phyloP scores from a whole-genome alignment of 1,284 basidiomycete genomes.

The Sanghuangporus baumii region DNA sequence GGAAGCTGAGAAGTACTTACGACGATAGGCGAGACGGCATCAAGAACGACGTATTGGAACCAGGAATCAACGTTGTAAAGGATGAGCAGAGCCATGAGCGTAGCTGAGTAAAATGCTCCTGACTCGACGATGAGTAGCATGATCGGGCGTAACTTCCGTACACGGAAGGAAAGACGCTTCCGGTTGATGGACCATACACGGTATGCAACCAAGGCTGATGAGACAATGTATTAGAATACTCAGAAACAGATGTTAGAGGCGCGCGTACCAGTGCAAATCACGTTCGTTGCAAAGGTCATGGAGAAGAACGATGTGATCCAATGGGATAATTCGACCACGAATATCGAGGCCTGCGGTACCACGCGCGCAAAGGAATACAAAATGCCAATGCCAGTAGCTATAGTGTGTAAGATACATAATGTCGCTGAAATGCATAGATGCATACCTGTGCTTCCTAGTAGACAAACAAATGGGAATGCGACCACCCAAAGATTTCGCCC shows the following conservation, averaged over 20 bases:
- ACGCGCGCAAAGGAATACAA: conserved; percentile 1
- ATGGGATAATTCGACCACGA: conserved; percentile 1
- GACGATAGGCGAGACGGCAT: conserved; percentile 25
- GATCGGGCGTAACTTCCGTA: conserved; percentile 20
- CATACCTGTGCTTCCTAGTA: not conserved
- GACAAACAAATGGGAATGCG: not conserved
- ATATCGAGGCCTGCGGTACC: not conserved
- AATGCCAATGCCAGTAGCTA: conserved; percentile 5
- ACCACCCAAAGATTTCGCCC: not conserved
- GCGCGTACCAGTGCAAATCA: conserved; percentile 15
- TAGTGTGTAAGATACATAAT: not conserved
- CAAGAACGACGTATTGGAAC: conserved; percentile 34
- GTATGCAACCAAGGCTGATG: conserved; percentile 30
- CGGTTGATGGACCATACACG: conserved; percentile 31
- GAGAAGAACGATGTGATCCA: conserved; percentile 20
- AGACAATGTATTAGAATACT: not conserved
- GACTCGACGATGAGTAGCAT: conserved; percentile 35
- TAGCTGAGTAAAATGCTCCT: conserved; percentile 34
- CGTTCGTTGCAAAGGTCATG: conserved; percentile 18
- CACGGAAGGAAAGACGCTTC: conserved; percentile 7
- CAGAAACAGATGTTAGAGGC: not conserved
- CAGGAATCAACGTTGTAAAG: conserved; percentile 31
- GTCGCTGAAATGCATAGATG: not conserved
- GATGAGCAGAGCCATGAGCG: conserved; percentile 30
- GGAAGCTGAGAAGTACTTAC: not conserved